Evolutionary conservation across 1,284 basidiomycete species (phyloP).

Genomic region (Megacollybia platyphylla): DNA sequence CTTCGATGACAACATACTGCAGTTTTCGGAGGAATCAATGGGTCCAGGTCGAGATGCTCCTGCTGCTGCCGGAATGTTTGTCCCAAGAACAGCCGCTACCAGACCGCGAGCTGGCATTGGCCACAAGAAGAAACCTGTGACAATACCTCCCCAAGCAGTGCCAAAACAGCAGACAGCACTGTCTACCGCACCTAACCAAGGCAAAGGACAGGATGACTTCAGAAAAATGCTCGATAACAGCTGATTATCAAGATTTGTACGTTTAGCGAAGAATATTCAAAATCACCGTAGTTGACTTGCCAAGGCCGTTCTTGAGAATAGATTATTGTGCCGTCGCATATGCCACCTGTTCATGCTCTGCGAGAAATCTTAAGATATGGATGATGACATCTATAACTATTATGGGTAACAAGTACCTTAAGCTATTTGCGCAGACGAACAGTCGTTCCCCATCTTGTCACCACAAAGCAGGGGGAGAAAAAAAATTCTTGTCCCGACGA

Average conservation of each 20-base stretch:
- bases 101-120: constrained; percentile 62
- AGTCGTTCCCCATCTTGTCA: no score
- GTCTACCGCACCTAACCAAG: constrained; percentile 11
- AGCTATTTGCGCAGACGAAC: no score
- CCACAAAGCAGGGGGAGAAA: no score
- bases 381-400: no score
- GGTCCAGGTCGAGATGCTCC: constrained; percentile 19
- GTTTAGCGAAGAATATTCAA: neutral
- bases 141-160: constrained; percentile 8
- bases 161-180: constrained; percentile 2
- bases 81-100: constrained; percentile 50
- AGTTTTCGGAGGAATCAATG: constrained; percentile 42
- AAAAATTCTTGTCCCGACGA: no score
- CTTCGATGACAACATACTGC: constrained; percentile 46
- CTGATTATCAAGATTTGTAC: neutral
- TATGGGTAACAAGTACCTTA: no score
- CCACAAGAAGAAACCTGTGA: constrained; percentile 23
- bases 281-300: neutral
- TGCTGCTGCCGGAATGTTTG: constrained; percentile 35
- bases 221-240: constrained; percentile 50
- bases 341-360: no score
- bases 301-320: neutral
- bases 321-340: no score
- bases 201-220: constrained; percentile 68
- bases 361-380: no score